Evolutionary conservation across 305 asterid genomes (phyloP), one percentile per base, ranked within the genome.

Genomic region (Fraxinus latifolia): DNA sequence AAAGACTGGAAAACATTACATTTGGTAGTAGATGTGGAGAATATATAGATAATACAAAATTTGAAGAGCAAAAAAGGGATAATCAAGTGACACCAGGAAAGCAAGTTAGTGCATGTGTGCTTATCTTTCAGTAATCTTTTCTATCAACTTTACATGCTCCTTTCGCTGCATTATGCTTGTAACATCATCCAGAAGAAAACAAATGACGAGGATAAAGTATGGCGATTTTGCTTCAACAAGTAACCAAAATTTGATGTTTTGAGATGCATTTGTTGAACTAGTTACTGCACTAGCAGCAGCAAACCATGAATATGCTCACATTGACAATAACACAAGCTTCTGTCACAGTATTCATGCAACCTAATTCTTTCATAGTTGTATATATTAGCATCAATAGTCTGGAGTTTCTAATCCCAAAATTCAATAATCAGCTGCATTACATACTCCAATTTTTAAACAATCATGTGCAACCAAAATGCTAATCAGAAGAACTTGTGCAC

Each of bases 1-100:
- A 75, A 58, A 77, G 55, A 76, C 77, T 21, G 74, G 74, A 44
- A 62, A 21, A 33, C 82, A 77, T 21, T 77, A 62, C 74, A 36
- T 17, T 3, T 14, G 50, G 70, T 58, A 62, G 62, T 81, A 82
- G 6, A 23, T 7, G 33, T 25, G 73, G 73, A 65, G 80, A 15
- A 33, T 21, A 83, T 78, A 19, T 19, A 42, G 21, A 55, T 55
- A 19, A 19, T 21, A 55, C 76, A 47, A 53, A 81, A 47, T 1
- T 62, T 55, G 4, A 50, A 3, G 73, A 79, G 73, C 32, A 53
- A 44, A 70, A 0, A 9, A 3, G 3, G 37, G 42, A n/a, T 29
- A 76, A 11, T 14, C 9, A 11, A 15, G 65, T 5, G 68, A 19
- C 37, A 27, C 14, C 14, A 37, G 34, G 65, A 82, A 23, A 68